A percentile compares a stretch with the other conserved stretches of the same genome.
phyloP scores from a whole-genome alignment of 495 filamentous ascomycete species.

The Penicillium goetzii region DNA sequence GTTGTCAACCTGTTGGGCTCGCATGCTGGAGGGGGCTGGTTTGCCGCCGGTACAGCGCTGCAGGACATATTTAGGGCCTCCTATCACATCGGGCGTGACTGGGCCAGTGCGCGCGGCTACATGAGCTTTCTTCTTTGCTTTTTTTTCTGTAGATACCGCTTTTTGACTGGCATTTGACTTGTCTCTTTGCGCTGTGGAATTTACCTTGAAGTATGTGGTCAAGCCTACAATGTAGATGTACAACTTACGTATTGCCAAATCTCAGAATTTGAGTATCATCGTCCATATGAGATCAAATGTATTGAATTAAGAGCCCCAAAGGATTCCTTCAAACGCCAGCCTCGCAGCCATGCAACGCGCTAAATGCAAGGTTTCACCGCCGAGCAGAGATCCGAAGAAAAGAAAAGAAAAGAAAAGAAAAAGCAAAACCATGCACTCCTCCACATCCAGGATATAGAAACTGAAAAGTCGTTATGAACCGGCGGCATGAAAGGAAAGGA shows the following conservation, averaged over 20 bases:
- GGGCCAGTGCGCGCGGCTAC: conserved; percentile 10
- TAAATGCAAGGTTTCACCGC: conserved; percentile 30
- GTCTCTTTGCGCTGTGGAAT: neutral
- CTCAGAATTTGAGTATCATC: neutral
- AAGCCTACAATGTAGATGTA: neutral
- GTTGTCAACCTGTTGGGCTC: conserved; percentile 8
- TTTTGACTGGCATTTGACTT: neutral
- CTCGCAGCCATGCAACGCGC: conserved; percentile 21
- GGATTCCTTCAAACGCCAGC: conserved; percentile 19
- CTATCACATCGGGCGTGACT: conserved; percentile 1
- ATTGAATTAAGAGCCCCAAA: neutral
- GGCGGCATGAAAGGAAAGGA: neutral
- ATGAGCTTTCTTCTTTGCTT: neutral
- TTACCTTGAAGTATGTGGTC: neutral
- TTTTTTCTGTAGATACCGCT: neutral
- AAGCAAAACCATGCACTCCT: neutral
- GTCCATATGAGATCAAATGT: neutral
- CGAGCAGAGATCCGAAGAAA: conserved; percentile 5
- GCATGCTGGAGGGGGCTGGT: neutral
- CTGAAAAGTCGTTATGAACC: neutral
- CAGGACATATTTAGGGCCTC: conserved; percentile 4
- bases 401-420: neutral
- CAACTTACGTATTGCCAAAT: neutral
- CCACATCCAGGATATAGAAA: neutral
- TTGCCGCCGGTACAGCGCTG: conserved; percentile 6